phyloP scores from a whole-genome alignment of 108 stramenopile genomes.

The Skeletonema potamos region DNA sequence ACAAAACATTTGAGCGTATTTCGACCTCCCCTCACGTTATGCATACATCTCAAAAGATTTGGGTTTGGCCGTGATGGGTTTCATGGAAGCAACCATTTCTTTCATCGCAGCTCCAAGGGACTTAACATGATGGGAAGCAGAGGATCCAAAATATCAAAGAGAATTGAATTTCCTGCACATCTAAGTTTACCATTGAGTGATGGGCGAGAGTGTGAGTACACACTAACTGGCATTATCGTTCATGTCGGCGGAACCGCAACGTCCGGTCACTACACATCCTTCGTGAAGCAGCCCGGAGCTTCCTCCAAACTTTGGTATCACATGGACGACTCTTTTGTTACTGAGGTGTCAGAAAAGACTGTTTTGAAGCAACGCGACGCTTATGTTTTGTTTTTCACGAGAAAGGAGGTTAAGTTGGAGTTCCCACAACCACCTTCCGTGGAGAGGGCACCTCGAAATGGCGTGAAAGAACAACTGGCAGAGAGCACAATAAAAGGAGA shows the following conservation, averaged over 20 bases:
- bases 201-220: conserved; percentile 64
- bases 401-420: conserved; percentile 78
- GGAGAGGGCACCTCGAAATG: conserved; percentile 41
- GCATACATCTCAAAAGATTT: conserved; percentile 96
- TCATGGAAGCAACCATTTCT: conserved; percentile 34
- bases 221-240: conserved; percentile 70
- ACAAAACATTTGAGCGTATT: conserved; percentile 79
- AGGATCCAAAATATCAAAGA: conserved; percentile 72
- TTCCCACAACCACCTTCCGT: conserved; percentile 62
- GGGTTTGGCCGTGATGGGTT: conserved; percentile 54
- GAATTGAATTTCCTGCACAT: conserved; percentile 71
- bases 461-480: conserved; percentile 47
- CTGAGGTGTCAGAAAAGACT: conserved; percentile 68
- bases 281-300: conserved; percentile 55
- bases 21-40: conserved; percentile 87
- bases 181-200: conserved; percentile 79
- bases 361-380: conserved; percentile 72
- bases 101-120: conserved; percentile 30
- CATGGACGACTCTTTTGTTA: conserved; percentile 81
- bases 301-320: conserved; percentile 59
- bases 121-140: conserved; percentile 45
- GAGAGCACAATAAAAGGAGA: conserved; percentile 45
- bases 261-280: conserved; percentile 86
- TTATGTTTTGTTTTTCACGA: conserved; percentile 79
- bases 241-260: conserved; percentile 80